phyloP scores from a whole-genome alignment of 2,329 filamentous ascomycete species.

The Diaporthe eres region DNA sequence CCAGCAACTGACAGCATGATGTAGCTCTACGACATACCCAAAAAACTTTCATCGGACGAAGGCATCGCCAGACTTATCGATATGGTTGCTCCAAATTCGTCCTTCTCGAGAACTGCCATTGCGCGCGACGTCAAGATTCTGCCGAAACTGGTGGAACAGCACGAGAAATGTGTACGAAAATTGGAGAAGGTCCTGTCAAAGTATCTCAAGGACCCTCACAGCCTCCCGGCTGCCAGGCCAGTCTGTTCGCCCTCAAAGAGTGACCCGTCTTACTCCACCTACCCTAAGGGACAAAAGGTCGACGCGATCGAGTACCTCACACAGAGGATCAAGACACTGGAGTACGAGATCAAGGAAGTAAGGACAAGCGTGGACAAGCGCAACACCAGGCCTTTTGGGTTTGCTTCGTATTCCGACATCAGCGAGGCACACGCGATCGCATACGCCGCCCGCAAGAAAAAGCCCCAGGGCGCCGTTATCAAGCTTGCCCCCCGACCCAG shows the following conservation, averaged over 20 bases:
- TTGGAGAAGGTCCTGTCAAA: slow-evolving; percentile 88
- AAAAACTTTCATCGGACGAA: slow-evolving; percentile 83
- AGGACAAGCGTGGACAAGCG: slow-evolving; percentile 87
- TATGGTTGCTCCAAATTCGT: slow-evolving; percentile 81
- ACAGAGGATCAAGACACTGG: slow-evolving; percentile 84
- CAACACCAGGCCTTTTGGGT: slow-evolving; percentile 91
- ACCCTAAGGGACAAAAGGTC: slow-evolving; percentile 79
- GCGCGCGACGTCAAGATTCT: slow-evolving; percentile 94
- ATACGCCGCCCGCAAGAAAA: slow-evolving; percentile 84
- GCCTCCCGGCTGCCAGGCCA: slow-evolving; percentile 82
- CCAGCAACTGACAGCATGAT: slow-evolving; percentile 41
- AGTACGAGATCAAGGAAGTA: slow-evolving; percentile 86
- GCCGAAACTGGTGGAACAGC: slow-evolving; percentile 86
- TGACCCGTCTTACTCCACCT: slow-evolving; percentile 76
- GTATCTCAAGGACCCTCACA: slow-evolving; percentile 89
- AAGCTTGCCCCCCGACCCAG: slow-evolving; percentile 86
- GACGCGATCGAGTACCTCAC: slow-evolving; percentile 97
- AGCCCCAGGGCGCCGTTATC: slow-evolving; percentile 83
- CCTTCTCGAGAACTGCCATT: slow-evolving; percentile 84
- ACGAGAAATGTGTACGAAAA: slow-evolving; percentile 83
- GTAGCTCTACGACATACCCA: slow-evolving; percentile 89
- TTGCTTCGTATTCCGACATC: slow-evolving; percentile 93
- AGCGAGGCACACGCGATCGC: slow-evolving; percentile 90
- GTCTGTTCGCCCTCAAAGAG: slow-evolving; percentile 85
- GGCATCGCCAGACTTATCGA: slow-evolving; percentile 89